Evolutionary conservation across 805 yeast species (phyloP).

Genomic region (Yarrowia hollandica): DNA sequence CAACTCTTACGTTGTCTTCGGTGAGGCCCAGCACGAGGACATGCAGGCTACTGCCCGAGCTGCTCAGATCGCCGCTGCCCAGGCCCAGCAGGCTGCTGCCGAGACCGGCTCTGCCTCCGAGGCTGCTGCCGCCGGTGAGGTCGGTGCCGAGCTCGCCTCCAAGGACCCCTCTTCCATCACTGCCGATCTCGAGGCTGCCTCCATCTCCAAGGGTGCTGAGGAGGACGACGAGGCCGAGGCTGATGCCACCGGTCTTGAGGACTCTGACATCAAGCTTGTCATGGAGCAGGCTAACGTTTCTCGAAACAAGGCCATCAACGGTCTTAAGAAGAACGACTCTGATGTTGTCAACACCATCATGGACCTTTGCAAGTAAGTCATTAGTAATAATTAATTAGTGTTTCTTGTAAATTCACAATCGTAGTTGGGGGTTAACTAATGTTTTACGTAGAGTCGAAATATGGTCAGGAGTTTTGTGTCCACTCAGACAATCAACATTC

Average conservation of each 20-base stretch:
- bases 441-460: too few relatives aligned
- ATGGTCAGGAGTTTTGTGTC: too few relatives aligned
- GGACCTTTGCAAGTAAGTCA: slow-evolving; percentile 46
- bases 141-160: slow-evolving; percentile 48
- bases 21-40: slow-evolving; percentile 97
- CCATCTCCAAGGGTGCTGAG: slow-evolving; percentile 48
- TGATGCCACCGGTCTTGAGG: slow-evolving; percentile 81
- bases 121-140: slow-evolving; percentile 47
- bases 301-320: slow-evolving; percentile 86
- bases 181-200: slow-evolving; percentile 40
- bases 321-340: slow-evolving; percentile 82
- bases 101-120: slow-evolving; percentile 44
- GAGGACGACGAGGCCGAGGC: slow-evolving; percentile 70
- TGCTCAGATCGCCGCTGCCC: slow-evolving; percentile 72
- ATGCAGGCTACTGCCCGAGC: slow-evolving; percentile 74
- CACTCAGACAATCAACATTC: too few relatives aligned
- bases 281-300: slow-evolving; percentile 89
- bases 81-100: slow-evolving; percentile 51
- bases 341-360: slow-evolving; percentile 96
- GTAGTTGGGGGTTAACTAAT: too few relatives aligned
- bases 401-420: background rate
- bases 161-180: slow-evolving; percentile 36
- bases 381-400: too few relatives aligned
- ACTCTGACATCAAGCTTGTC: slow-evolving; percentile 80
- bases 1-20: slow-evolving; percentile 94